Conservation (phyloP, 2,329 filamentous ascomycete genomes). For the Apiospora aurea region DNA sequence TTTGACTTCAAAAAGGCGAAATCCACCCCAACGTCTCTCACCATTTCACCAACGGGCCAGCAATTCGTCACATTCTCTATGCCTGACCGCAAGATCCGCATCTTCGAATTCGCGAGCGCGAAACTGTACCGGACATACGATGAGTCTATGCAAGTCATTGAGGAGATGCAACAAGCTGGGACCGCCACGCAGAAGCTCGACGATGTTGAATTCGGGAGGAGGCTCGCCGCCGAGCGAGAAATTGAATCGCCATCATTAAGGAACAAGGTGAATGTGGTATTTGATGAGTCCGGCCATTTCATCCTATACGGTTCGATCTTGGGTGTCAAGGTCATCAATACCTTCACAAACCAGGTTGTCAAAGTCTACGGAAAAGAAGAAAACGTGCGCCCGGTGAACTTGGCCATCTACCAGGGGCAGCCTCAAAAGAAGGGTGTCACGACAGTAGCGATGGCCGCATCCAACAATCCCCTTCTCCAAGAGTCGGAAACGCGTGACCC, state of each 20-base stretch:
- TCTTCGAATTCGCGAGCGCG: conserved; percentile 90
- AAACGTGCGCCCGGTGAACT: conserved; percentile 80
- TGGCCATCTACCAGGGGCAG: conserved; percentile 91
- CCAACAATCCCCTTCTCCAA: conserved; percentile 88
- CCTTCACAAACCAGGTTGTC: conserved; percentile 89
- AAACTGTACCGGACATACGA: conserved; percentile 94
- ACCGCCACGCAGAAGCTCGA: conserved; percentile 83
- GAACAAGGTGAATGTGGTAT: conserved; percentile 83
- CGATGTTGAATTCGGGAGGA: conserved; percentile 88
- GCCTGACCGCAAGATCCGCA: conserved; percentile 88
- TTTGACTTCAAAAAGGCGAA: conserved; percentile 99
- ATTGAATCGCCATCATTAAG: conserved; percentile 74
- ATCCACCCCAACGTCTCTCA: conserved; percentile 80
- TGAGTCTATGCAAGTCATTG: conserved; percentile 87
- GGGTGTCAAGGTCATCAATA: conserved; percentile 95
- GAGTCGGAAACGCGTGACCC: conserved; percentile 92
- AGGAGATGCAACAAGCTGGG: conserved; percentile 95
- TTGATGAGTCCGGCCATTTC: conserved; percentile 96
- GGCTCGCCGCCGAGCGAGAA: conserved; percentile 85
- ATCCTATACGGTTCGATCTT: conserved; percentile 92
- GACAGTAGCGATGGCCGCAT: conserved; percentile 97
- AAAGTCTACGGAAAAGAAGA: conserved; percentile 92
- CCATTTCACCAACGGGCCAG: conserved; percentile 83
- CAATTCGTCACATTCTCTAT: conserved; percentile 91
- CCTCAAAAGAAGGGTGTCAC: conserved; percentile 93